Evolutionary conservation across 176 grass and related monocot genomes (phyloP).

Genomic region (Phoenix dactylifera): DNA sequence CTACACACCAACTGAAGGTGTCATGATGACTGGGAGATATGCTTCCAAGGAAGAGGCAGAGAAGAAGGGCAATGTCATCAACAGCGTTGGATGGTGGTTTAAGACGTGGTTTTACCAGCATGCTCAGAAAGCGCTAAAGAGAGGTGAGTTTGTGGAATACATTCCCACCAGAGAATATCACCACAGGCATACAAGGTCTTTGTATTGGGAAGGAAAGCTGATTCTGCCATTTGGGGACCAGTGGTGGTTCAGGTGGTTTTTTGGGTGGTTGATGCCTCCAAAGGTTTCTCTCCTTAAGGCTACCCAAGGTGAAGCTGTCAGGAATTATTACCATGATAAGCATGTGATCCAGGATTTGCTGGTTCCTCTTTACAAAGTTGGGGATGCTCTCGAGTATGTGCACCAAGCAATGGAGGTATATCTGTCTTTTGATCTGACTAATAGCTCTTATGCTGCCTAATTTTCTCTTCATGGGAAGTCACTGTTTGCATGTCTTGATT

Average conservation of each 20-base stretch:
- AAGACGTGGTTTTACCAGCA: slow-evolving; percentile 98
- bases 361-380: slow-evolving; percentile 87
- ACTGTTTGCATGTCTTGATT: too few species aligned
- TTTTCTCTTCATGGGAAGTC: too few species aligned
- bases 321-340: slow-evolving; percentile 94
- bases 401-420: slow-evolving; percentile 81
- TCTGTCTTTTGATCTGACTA: not conserved
- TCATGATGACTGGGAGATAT: slow-evolving; percentile 87
- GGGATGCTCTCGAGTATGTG: slow-evolving; percentile 75
- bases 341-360: slow-evolving; percentile 96
- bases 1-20: slow-evolving; percentile 53
- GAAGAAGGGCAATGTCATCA: slow-evolving; percentile 89
- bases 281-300: slow-evolving; percentile 96
- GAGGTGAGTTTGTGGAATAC: slow-evolving; percentile 95
- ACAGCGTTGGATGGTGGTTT: slow-evolving; percentile 83
- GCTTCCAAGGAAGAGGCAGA: slow-evolving; percentile 95
- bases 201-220: slow-evolving; percentile 97
- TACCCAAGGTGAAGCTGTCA: slow-evolving; percentile 78
- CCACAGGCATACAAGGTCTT: slow-evolving; percentile 80
- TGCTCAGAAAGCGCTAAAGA: slow-evolving; percentile 62
- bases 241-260: slow-evolving; percentile 84
- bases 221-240: slow-evolving; percentile 87
- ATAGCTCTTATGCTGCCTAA: too few species aligned
- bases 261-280: slow-evolving; percentile 92
- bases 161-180: slow-evolving; percentile 90